Percentiles rank a stretch among this genome's conserved stretches.
phyloP scores from a whole-genome alignment of 2,329 filamentous ascomycete genomes.

The Penicillium sp. region DNA sequence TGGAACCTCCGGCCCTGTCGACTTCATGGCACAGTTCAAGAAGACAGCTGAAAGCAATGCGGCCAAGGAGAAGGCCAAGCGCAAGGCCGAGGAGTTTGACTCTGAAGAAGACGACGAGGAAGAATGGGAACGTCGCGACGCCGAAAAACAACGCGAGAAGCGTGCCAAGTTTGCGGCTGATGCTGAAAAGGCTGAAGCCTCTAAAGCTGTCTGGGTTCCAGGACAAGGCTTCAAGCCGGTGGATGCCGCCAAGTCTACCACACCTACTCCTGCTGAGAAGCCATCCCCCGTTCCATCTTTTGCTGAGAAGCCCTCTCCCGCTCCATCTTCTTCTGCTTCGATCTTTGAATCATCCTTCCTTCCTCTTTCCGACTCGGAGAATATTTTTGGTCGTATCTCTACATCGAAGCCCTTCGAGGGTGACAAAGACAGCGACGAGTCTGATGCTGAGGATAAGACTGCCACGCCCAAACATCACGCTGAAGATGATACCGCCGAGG shows the following conservation, averaged over 20 bases:
- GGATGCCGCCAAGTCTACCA: slow-evolving; percentile 20
- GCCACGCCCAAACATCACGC: slow-evolving; percentile 19
- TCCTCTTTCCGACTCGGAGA: slow-evolving; percentile 29
- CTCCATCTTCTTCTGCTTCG: slow-evolving; percentile 21
- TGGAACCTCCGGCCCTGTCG: slow-evolving; percentile 18
- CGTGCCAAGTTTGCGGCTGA: slow-evolving; percentile 41
- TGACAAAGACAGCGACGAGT: slow-evolving; percentile 28
- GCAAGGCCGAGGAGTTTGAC: slow-evolving; percentile 53
- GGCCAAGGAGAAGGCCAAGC: slow-evolving; percentile 48
- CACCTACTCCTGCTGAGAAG: background rate
- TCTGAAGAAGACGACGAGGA: slow-evolving; percentile 54
- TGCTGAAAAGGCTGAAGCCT: slow-evolving; percentile 23
- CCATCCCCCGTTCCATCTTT: slow-evolving; percentile 12
- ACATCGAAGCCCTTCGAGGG: slow-evolving; percentile 28
- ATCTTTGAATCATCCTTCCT: slow-evolving; percentile 31
- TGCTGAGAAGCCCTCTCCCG: slow-evolving; percentile 2
- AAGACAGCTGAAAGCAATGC: slow-evolving; percentile 40
- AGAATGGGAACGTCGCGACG: slow-evolving; percentile 49
- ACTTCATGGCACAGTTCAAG: slow-evolving; percentile 48
- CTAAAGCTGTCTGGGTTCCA: slow-evolving; percentile 30
- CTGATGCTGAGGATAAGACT: slow-evolving; percentile 16
- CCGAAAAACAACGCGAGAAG: slow-evolving; percentile 49
- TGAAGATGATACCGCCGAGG: slow-evolving; percentile 21
- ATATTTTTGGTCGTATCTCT: slow-evolving; percentile 41
- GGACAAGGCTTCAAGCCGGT: slow-evolving; percentile 36